Base-by-base conservation (phyloP, 306 rosid genomes). In the Dryas octopetala region DNA sequence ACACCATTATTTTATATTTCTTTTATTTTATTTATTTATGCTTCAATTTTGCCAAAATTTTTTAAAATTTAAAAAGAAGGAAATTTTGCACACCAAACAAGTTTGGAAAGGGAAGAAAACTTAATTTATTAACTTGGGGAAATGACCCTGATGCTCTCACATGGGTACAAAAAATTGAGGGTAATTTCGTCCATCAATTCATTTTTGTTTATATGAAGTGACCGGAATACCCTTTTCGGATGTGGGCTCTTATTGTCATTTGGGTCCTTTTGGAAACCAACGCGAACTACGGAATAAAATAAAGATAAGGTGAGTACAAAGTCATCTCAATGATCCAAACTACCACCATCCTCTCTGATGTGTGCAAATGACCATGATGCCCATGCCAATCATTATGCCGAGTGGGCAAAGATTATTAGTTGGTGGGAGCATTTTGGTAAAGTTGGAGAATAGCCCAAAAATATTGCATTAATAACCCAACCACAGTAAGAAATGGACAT, bases 251-350 rank as follows among this genome's bases (percentile, higher is more conserved):
- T 83, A 74, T 84, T 85, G 86, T 78, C 80, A 82, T 84, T 87
- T 80, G 47, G 78, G 84, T 74, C 80, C 64, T 78, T 41, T 78
- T 74, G 88, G 88, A 81, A 78, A 83, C 84, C 67, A 87, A 86
- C 92, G 88, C 86, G 88, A 85, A 87, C 90, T 81, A 86, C 89
- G 86, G 91, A 89, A 88, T 86, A 88, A 74, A 83, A 85, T 78
- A 86, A 75, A 88, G 91, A 86, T 85, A 86, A 82, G 96, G 96
- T 82, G 82, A 85, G 89, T 82, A 82, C 84, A 80, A 77, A 85
- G 93, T 88, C 90, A 89, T 89, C 91, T 86, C 96, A 83, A 80
- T 70, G 78, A 86, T 82, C 90, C 76, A 89, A 88, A 83, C 90
- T 45, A 74, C 86, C 85, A 83, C 87, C 80, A 78, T 74, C 83